Base-by-base conservation (phyloP, 805 yeast genomes). In the Candida succiphila region DNA sequence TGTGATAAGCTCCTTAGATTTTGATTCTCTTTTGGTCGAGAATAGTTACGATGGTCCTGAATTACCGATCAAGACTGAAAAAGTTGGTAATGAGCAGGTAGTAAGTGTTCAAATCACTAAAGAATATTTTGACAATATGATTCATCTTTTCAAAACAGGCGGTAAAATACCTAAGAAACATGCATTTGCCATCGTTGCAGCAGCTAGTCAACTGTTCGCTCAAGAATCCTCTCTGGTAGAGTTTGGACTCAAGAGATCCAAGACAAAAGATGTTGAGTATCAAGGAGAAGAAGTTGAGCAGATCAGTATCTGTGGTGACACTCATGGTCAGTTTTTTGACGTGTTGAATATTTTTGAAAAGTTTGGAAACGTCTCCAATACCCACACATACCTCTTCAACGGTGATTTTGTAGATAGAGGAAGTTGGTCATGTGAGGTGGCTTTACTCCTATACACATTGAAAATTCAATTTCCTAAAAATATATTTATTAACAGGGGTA, bases 381-480 rank as follows among this genome's bases (percentile, higher is more conserved):
- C 61, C 3, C 96, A 88, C 52, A 67, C 76, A 4, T 92, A 84
- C 52, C 58, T 92, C 31, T 89, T 92, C 64, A 92, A 92, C 50
- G 98, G 98, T 29, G 98, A 92, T 59, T 89, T 92, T 59, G 98
- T 92, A 4, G 98, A 92, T 55, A 70, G 98, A 50, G 98, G 98
- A 5, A 83, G 95, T 14, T 89, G 98, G 97, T 86, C 96, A 4
- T 84, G 95, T 51, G 98, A 92, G 54, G 95, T 92, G 30, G 96
- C 96, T 2, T 60, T 92, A 30, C 63, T 81, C 21, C 67, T 85
- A 28, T 87, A 83, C 54, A 67, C 78, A 10, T 69, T 84, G 56
- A 92, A 92, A 59, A 63, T 87, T 24, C 56, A 80, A 23, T 80
- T 69, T 48, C 98, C 98, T 13, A 49, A 60, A 3, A 66, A 69